Evolutionary conservation across 1,284 basidiomycete genomes (phyloP).

Genomic region (Singerocomus inundabilis): DNA sequence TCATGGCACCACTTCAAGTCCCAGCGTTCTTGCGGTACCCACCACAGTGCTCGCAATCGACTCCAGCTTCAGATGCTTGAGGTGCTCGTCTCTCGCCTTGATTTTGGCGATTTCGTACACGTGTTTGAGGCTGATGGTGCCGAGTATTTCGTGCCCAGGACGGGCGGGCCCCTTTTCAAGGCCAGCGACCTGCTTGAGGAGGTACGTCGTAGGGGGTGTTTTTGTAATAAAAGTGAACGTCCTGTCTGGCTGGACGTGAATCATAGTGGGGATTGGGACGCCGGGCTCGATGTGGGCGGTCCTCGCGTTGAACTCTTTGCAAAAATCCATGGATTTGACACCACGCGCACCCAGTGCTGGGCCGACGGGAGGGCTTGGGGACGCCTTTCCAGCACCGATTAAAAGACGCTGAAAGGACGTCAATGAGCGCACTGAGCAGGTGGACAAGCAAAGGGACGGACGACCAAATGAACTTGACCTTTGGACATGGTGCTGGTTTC

Average conservation of each 20-base stretch:
- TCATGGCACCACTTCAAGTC: slow-evolving; percentile 86
- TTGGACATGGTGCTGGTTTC: slow-evolving; percentile 28
- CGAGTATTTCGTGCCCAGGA: slow-evolving; percentile 73
- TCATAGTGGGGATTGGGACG: slow-evolving; percentile 86
- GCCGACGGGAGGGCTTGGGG: slow-evolving; percentile 94
- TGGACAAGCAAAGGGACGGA: slow-evolving; percentile 21
- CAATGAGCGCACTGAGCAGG: slow-evolving; percentile 5
- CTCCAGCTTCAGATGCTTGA: slow-evolving; percentile 82
- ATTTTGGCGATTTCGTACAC: slow-evolving; percentile 99
- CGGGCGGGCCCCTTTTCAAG: slow-evolving; percentile 88
- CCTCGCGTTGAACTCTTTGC: slow-evolving; percentile 94
- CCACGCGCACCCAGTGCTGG: slow-evolving; percentile 97
- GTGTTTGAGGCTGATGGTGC: slow-evolving; percentile 92
- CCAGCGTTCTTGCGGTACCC: slow-evolving; percentile 82
- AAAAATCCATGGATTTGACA: slow-evolving; percentile 99
- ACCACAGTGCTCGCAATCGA: slow-evolving; percentile 85
- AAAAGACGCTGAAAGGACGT: slow-evolving; percentile 63
- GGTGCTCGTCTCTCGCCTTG: slow-evolving; percentile 87
- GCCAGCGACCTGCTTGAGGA: slow-evolving; percentile 89
- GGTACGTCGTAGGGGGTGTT: slow-evolving; percentile 89
- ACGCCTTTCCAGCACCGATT: slow-evolving; percentile 92
- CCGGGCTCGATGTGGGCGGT: slow-evolving; percentile 88
- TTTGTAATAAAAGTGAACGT: slow-evolving; percentile 92
- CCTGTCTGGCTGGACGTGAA: slow-evolving; percentile 93
- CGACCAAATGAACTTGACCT: slow-evolving; percentile 35